Conservation (phyloP, 805 yeast species). For the Metschnikowia kunwiensis region DNA sequence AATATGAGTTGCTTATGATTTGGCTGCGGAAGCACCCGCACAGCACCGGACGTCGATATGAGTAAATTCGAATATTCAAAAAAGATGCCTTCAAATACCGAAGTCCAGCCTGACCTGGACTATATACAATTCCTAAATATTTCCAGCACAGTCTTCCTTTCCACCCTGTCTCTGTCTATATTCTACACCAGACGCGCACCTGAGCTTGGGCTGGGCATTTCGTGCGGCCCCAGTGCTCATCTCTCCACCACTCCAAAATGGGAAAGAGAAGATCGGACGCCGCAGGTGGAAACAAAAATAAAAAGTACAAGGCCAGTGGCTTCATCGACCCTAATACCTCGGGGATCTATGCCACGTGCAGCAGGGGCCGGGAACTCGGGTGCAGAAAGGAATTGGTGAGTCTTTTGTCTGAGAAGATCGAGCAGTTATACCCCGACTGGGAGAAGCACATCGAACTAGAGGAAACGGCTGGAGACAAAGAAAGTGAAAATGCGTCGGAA, state of each 20-base stretch:
- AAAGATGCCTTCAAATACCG: too few relatives aligned
- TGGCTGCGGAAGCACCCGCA: too few relatives aligned
- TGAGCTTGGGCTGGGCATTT: too few relatives aligned
- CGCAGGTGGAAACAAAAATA: slow-evolving; percentile 27
- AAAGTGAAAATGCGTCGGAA: slow-evolving; percentile 21
- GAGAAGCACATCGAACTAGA: slow-evolving; percentile 17
- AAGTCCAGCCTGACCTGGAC: too few relatives aligned
- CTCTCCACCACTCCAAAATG: slow-evolving; percentile 9
- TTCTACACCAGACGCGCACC: too few relatives aligned
- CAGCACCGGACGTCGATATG: too few relatives aligned
- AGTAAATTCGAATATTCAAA: too few relatives aligned
- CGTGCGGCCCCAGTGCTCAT: neutral
- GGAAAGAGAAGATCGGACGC: slow-evolving; percentile 23
- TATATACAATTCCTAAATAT: too few relatives aligned
- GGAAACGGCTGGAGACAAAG: slow-evolving; percentile 21
- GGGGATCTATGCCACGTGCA: slow-evolving; percentile 89
- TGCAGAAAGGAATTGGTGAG: slow-evolving; percentile 71
- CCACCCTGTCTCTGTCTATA: too few relatives aligned
- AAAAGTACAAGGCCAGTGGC: slow-evolving; percentile 48
- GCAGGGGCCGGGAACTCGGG: slow-evolving; percentile 71
- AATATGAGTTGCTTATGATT: too few relatives aligned
- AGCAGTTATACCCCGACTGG: slow-evolving; percentile 30
- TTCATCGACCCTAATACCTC: slow-evolving; percentile 78
- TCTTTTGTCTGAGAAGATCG: slow-evolving; percentile 46
- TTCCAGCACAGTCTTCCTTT: too few relatives aligned